Evolutionary conservation across 2,329 filamentous ascomycete species (phyloP).

Genomic region (Claviceps africana): DNA sequence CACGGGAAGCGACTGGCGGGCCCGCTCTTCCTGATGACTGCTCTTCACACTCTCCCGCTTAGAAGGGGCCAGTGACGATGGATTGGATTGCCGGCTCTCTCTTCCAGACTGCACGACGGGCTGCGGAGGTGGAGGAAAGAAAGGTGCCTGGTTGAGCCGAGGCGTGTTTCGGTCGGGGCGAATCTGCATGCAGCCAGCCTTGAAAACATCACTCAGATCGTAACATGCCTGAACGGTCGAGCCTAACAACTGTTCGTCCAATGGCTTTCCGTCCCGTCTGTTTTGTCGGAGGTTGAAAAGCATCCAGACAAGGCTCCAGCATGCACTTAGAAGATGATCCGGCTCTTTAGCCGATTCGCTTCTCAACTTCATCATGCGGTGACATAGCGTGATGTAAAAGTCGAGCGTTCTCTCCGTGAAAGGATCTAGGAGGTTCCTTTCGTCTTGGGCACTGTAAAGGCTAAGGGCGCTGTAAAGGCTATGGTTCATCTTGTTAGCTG

Average conservation of each 20-base stretch:
- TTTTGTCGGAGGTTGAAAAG: conserved; percentile 81
- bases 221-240: conserved; percentile 88
- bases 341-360: conserved; percentile 67
- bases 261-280: conserved; percentile 53
- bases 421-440: conserved; percentile 61
- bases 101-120: conserved; percentile 34
- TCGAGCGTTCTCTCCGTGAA: conserved; percentile 84
- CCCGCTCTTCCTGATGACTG: conserved; percentile 29
- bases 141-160: conserved; percentile 62
- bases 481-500: background rate
- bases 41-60: conserved; percentile 41
- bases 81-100: conserved; percentile 36
- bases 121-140: conserved; percentile 36
- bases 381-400: conserved; percentile 87
- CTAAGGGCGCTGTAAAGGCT: conserved; percentile 67
- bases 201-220: conserved; percentile 87
- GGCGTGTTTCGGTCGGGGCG: conserved; percentile 78
- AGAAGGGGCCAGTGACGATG: conserved; percentile 31
- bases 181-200: conserved; percentile 81
- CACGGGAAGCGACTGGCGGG: conserved; percentile 34
- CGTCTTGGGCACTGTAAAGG: conserved; percentile 80
- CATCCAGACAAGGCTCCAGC: conserved; percentile 86
- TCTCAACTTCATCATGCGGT: conserved; percentile 90
- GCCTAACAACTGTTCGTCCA: conserved; percentile 72
- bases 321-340: conserved; percentile 69